phyloP scores from a whole-genome alignment of 768 basidiomycete genomes.

The Tylopilus sp. region DNA sequence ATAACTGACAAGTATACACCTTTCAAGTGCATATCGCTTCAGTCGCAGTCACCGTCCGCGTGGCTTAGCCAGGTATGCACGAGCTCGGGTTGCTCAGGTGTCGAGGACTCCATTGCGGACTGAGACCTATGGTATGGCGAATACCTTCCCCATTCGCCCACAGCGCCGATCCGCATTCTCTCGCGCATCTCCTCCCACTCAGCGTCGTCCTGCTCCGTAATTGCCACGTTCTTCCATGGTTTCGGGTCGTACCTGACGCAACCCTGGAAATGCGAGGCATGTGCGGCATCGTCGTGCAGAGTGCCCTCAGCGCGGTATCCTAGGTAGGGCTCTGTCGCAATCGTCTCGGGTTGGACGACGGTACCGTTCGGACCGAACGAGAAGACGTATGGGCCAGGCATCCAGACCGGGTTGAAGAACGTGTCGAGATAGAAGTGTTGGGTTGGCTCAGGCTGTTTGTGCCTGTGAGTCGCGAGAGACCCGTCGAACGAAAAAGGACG shows the following conservation, averaged over 20 bases:
- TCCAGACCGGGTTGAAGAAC: slow-evolving; percentile 40
- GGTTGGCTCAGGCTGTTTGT: background rate
- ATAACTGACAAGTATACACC: no score
- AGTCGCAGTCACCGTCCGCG: no score
- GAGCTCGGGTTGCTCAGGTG: background rate
- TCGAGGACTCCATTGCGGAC: background rate
- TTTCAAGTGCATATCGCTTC: background rate
- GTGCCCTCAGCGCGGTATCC: background rate
- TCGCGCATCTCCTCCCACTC: background rate
- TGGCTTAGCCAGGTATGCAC: background rate
- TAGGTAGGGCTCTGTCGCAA: background rate
- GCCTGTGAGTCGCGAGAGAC: background rate
- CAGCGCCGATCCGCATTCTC: background rate
- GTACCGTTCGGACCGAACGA: slow-evolving; percentile 8
- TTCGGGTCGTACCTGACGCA: slow-evolving; percentile 1
- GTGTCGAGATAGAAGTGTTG: slow-evolving; percentile 48
- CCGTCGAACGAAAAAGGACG: no score
- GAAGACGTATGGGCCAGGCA: slow-evolving; percentile 10
- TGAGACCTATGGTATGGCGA: background rate
- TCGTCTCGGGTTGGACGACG: slow-evolving; percentile 3
- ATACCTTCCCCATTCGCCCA: background rate
- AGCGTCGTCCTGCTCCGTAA: background rate
- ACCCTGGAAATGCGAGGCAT: background rate
- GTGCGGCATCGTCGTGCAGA: background rate
- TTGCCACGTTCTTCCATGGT: slow-evolving; percentile 18